phyloP scores from a whole-genome alignment of 352 stramenopile genomes.

The Pythium aquatile region DNA sequence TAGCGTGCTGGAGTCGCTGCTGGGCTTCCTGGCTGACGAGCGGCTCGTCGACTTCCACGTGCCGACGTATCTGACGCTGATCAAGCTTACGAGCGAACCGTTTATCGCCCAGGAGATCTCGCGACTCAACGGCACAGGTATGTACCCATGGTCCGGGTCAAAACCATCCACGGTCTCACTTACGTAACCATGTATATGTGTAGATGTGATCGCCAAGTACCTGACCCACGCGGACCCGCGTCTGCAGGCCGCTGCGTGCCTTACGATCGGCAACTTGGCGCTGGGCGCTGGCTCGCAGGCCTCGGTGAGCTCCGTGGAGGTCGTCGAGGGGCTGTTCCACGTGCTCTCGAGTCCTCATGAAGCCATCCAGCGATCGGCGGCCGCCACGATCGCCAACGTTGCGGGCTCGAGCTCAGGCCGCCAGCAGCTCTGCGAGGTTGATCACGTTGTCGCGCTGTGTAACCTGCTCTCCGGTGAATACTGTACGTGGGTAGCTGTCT shows the following conservation, averaged over 20 bases:
- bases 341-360: slow-evolving; percentile 56
- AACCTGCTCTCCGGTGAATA: slow-evolving; percentile 49
- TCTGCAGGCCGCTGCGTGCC: slow-evolving; percentile 59
- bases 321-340: slow-evolving; percentile 43
- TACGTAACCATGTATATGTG: background rate
- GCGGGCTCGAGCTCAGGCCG: slow-evolving; percentile 39
- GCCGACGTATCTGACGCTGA: slow-evolving; percentile 61
- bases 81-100: slow-evolving; percentile 52
- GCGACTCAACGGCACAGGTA: slow-evolving; percentile 39
- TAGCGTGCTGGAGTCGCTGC: slow-evolving; percentile 38
- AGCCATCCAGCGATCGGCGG: slow-evolving; percentile 53
- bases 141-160: background rate
- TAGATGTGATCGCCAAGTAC: slow-evolving; percentile 39
- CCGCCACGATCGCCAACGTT: slow-evolving; percentile 56
- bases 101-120: slow-evolving; percentile 56
- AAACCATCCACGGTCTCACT: too few species aligned
- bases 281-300: slow-evolving; percentile 36
- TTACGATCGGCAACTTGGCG: slow-evolving; percentile 64
- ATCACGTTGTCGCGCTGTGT: slow-evolving; percentile 42
- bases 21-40: slow-evolving; percentile 51
- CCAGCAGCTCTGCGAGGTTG: slow-evolving; percentile 44
- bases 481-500: slow-evolving; percentile 27
- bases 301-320: slow-evolving; percentile 31
- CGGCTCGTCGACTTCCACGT: slow-evolving; percentile 58
- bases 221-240: slow-evolving; percentile 46